Percentiles rank a stretch among this genome's conserved stretches.
phyloP scores from a whole-genome alignment of 257 asterid genomes.

The Capsicum chinense region DNA sequence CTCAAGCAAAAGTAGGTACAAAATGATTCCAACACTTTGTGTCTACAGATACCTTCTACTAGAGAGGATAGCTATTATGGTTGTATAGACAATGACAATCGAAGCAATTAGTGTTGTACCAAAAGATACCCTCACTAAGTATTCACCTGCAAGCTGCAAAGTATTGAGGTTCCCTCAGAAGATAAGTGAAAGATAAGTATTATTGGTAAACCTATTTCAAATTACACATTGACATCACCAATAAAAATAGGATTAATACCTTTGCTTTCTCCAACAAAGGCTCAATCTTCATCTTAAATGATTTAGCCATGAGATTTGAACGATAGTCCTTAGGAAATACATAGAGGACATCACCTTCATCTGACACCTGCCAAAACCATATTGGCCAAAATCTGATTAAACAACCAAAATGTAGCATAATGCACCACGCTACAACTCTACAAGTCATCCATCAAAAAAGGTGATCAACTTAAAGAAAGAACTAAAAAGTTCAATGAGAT shows the following conservation, averaged over 20 bases:
- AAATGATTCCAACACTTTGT: conserved; percentile 7
- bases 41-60: conserved; percentile 69
- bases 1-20: conserved; percentile 23
- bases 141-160: conserved; percentile 85
- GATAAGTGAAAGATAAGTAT: background rate
- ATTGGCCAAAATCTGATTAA: conserved; percentile 22
- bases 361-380: conserved; percentile 71
- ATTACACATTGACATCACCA: conserved; percentile 31
- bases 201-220: conserved; percentile 11
- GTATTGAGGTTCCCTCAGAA: background rate
- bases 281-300: conserved; percentile 73
- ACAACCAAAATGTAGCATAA: background rate
- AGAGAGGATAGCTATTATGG: conserved; percentile 76
- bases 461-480: conserved; percentile 23
- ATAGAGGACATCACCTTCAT: conserved; percentile 93
- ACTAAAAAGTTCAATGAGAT: background rate
- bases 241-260: conserved; percentile 48
- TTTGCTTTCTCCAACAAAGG: conserved; percentile 85
- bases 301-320: conserved; percentile 79
- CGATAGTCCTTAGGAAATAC: conserved; percentile 81
- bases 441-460: conserved; percentile 15
- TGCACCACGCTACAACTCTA: background rate
- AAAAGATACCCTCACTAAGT: conserved; percentile 86
- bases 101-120: conserved; percentile 99
- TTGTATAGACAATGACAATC: conserved; percentile 78